These are phyloP conservation scores for Metschnikowia orientalis DNA, from an alignment of 805 yeast species.

Conservation along the genomic window DNA sequence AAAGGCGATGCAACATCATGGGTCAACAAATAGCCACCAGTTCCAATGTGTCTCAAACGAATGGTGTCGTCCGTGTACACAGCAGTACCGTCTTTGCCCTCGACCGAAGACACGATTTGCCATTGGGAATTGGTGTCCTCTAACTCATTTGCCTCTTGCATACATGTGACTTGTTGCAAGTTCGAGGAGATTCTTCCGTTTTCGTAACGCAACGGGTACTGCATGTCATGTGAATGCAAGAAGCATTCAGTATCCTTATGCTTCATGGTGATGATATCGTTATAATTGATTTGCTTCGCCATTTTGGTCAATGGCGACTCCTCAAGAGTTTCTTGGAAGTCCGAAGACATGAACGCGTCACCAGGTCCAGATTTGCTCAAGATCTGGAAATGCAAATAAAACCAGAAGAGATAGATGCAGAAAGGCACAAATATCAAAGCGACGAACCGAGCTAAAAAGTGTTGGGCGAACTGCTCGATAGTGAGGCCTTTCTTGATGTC, in stretches of 20 bases:
- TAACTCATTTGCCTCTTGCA: conserved; percentile 35
- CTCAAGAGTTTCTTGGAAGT: conserved; percentile 86
- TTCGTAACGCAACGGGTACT: conserved; percentile 88
- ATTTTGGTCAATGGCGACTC: conserved; percentile 75
- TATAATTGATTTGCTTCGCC: conserved; percentile 67
- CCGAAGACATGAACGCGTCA: conserved; percentile 89
- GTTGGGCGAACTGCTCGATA: conserved; percentile 53
- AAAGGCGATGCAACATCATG: conserved; percentile 97
- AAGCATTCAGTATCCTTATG: conserved; percentile 77
- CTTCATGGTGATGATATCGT: conserved; percentile 70
- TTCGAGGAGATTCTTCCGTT: conserved; percentile 94
- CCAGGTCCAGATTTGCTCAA: conserved; percentile 91
- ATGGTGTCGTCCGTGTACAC: conserved; percentile 69
- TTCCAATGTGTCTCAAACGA: conserved; percentile 75
- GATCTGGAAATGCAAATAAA: conserved; percentile 82
- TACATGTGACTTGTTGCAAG: conserved; percentile 89
- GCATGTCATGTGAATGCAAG: conserved; percentile 74
- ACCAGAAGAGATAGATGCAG: conserved; percentile 79
- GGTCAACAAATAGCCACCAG: conserved; percentile 75
- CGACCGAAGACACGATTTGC: conserved; percentile 70
- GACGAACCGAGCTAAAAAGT: conserved; percentile 68
- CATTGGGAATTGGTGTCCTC: conserved; percentile 72
- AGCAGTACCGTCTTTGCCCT: conserved; percentile 21
- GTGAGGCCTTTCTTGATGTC: conserved; percentile 68
- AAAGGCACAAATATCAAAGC: conserved; percentile 78